Conservation (phyloP, 2,329 filamentous ascomycete species). For the Xylaria sp. region DNA sequence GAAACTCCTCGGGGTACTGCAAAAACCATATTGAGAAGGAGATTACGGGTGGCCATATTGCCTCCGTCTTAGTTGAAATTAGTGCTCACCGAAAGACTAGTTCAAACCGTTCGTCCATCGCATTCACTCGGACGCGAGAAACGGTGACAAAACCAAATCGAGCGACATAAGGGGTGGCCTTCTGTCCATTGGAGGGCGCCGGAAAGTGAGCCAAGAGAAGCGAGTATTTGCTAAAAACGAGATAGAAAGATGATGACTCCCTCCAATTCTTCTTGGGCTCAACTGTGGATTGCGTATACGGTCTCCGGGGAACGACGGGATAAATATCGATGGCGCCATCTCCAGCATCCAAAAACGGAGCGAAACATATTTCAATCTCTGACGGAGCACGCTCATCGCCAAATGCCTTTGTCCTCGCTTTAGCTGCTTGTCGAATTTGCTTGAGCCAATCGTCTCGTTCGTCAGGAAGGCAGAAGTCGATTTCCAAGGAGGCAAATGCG, state of each 20-base stretch:
- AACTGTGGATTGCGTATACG: slow-evolving; percentile 52
- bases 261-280: slow-evolving; percentile 57
- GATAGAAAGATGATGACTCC: slow-evolving; percentile 64
- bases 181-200: slow-evolving; percentile 57
- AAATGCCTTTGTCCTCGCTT: slow-evolving; percentile 42
- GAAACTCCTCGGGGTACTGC: not conserved
- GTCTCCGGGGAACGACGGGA: slow-evolving; percentile 61
- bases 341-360: slow-evolving; percentile 57
- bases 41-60: not conserved
- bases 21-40: not conserved
- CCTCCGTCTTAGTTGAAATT: not conserved
- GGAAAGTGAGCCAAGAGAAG: slow-evolving; percentile 63
- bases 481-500: slow-evolving; percentile 58
- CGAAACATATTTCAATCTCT: slow-evolving; percentile 60
- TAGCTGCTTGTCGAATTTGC: slow-evolving; percentile 56
- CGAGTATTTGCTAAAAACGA: slow-evolving; percentile 64
- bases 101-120: slow-evolving; percentile 65
- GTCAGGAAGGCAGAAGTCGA: slow-evolving; percentile 60
- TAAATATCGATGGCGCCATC: slow-evolving; percentile 57
- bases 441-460: slow-evolving; percentile 63
- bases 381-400: slow-evolving; percentile 54
- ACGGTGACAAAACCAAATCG: slow-evolving; percentile 64
- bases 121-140: slow-evolving; percentile 61
- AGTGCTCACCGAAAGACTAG: slow-evolving; percentile 62
- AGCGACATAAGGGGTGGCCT: slow-evolving; percentile 58